Evolutionary conservation across 768 basidiomycete species (phyloP), one percentile per base, ranked within the genome.

Genomic region (Mrakia frigida): DNA sequence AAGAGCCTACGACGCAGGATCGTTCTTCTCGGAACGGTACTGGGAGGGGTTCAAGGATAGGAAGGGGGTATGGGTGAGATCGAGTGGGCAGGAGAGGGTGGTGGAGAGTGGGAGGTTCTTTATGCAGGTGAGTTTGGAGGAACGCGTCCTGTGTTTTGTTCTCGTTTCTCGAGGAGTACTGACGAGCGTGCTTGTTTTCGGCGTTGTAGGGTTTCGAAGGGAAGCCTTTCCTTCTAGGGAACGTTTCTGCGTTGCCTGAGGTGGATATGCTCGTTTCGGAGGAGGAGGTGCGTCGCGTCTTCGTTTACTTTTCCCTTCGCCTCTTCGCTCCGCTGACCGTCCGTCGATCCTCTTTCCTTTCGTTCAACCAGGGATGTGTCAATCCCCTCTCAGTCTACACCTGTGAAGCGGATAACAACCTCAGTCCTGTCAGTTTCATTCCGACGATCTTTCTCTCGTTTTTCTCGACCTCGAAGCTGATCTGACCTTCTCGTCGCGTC

Each of bases 31-130:
- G 80, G 31, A 84, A 37, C 87, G 91, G 13, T 92, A 93, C 81
- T 50, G 46, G 46, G 75, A 81, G 0, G 80, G 84, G 41, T 82
- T 91, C 6, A 80, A 91, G 37, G 81, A 81, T 4, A 68, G 37
- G 39, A n/a, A 25, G 33, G 71, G 43, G 1, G 90, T 90, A 2
- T 89, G 88, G 52, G 84, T 88, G 6, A 84, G 88, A 21, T 83
- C 88, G 0, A 86, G 87, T 1, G 85, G 86, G 23, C 86, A 86
- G 3, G 80, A 84, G 13, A 87, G 92, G 21, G 91, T 92, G 6
- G 84, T 92, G 4, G 82, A 87, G 25, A 89, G 90, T 28, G 91
- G 91, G 0, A 84, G 81, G 9, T 91, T 91, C 80, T 93, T 92
- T 91, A 85, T 86, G 2, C 84, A 85, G 76, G 92, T 50, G 46